Percentiles rank a stretch among this genome's conserved stretches.
phyloP scores from a whole-genome alignment of 345 rosid genomes.

The Ricinus communis region DNA sequence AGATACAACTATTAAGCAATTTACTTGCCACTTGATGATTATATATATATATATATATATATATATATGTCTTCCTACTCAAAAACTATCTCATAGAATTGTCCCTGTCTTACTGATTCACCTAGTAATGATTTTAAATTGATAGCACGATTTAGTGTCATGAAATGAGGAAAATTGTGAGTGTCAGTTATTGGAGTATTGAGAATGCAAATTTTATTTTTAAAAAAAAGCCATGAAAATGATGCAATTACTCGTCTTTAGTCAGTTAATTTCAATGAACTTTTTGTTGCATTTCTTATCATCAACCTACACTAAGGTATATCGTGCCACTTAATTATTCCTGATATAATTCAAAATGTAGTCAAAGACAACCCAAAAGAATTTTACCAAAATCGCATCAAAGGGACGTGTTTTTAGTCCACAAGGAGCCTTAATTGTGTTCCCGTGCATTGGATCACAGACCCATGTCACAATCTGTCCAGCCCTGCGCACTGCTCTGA shows the following conservation, averaged over 20 bases:
- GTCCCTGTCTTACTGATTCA: background rate
- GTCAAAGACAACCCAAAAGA: background rate
- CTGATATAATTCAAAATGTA: too few relatives aligned
- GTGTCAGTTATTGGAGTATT: background rate
- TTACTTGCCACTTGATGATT: background rate
- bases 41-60: too few relatives aligned
- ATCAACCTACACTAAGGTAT: too few relatives aligned
- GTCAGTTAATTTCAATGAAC: too few relatives aligned
- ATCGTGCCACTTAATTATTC: too few relatives aligned
- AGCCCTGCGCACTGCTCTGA: constrained; percentile 25
- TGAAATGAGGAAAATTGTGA: background rate
- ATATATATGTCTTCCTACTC: too few relatives aligned
- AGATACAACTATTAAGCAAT: background rate
- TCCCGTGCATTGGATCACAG: constrained; percentile 37
- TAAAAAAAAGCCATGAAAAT: too few relatives aligned
- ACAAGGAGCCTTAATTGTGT: constrained; percentile 34
- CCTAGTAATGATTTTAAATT: background rate
- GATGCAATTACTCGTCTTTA: too few relatives aligned
- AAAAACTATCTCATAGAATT: too few relatives aligned
- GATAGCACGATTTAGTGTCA: background rate
- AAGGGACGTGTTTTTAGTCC: constrained; percentile 33
- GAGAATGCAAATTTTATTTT: background rate
- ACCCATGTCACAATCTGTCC: constrained; percentile 34
- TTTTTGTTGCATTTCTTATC: too few relatives aligned
- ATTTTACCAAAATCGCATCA: constrained; percentile 26